Evolutionary conservation across 768 basidiomycete species (phyloP), one percentile per base, ranked within the genome.

Genomic region (Coprinopsis cinerea): DNA sequence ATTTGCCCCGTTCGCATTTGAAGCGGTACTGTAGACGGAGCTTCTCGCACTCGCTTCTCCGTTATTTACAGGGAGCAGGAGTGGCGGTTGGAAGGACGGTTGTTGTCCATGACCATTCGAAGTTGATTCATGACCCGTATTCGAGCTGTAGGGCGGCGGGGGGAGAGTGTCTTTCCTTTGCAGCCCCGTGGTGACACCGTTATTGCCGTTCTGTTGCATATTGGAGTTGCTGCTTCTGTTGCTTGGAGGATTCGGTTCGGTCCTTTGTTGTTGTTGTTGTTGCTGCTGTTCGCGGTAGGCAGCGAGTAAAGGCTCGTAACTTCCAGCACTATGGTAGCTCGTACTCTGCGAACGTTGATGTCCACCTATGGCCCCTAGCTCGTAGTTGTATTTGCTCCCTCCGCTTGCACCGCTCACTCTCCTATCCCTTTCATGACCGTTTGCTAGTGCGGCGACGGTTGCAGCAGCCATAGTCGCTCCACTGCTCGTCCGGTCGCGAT

Each of bases 281-380:
- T 22, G 42, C 18, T 25, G 49, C 13, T 45, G 37, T 4, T 36
- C 34, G 9, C 64, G 62, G 49, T 71, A 78, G 11, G 69, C 64
- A 22, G 76, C 73, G 41, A 85, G 64, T 18, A 85, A 66, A 23
- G 81, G 81, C 54, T 85, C 83, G 48, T 74, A 74, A 64, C 82
- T 85, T 13, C 75, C 79, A 1, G 68, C 71, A 52, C 78, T 78
- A 39, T 76, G 23, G 44, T 45, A 46, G 30, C 44, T 40, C 22
- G 22, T 28, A 27, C 39, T 52, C 13, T 17, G 49, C 5, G 28
- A 14, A 22, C 42, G 51, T 6, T 40, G 24, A n/a, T 47, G 34
- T 1, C 51, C n/a, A n/a, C n/a, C 51, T 17, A 44, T 4, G 14
- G 32, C 15, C 2, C n/a, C 52, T 46, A 22, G 22, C 26, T 17